These are phyloP conservation scores for Arachis stenosperma DNA, from an alignment of 306 rosid genomes.

Conservation along the genomic window DNA sequence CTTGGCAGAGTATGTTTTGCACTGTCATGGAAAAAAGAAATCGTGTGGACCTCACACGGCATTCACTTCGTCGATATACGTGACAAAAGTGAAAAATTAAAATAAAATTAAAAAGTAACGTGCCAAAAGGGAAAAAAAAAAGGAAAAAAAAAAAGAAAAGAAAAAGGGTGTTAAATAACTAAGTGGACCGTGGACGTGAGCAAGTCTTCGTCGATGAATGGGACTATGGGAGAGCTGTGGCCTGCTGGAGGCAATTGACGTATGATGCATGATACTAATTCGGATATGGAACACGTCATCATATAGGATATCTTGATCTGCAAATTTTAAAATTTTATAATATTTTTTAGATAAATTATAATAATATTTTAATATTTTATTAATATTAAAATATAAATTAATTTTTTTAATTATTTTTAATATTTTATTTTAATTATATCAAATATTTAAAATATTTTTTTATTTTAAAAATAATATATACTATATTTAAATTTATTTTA, in stretches of 20 bases:
- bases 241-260: not conserved
- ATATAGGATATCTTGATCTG: too few species aligned
- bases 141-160: not conserved
- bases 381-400: too few species aligned
- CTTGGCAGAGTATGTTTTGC: not conserved
- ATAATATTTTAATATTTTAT: too few species aligned
- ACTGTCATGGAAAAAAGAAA: not conserved
- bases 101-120: not conserved
- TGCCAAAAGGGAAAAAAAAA: not conserved
- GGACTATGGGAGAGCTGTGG: not conserved
- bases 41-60: constrained; percentile 64
- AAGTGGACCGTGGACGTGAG: not conserved
- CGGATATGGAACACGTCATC: too few species aligned
- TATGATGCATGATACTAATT: too few species aligned
- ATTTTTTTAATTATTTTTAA: too few species aligned
- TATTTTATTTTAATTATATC: too few species aligned
- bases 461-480: too few species aligned
- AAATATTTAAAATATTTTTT: too few species aligned
- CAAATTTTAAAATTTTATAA: too few species aligned
- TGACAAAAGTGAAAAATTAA: not conserved
- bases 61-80: not conserved
- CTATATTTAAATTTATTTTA: too few species aligned
- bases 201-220: constrained; percentile 2
- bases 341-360: too few species aligned
- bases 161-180: not conserved